phyloP scores from a whole-genome alignment of 73 alveolate genomes.

The Tetrahymena borealis region DNA sequence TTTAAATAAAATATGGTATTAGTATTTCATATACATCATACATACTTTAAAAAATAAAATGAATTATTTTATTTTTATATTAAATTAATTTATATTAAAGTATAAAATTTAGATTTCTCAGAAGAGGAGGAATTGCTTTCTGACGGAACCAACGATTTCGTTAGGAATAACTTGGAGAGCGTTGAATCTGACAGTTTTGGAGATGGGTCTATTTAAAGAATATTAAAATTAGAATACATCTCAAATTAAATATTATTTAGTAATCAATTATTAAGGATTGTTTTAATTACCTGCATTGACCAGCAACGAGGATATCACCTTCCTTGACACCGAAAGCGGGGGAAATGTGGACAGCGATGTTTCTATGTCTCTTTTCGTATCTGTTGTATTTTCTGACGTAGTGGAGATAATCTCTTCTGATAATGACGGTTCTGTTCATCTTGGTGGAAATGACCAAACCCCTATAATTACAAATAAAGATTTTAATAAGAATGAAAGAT shows the following conservation, averaged over 20 bases:
- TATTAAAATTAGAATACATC: background rate
- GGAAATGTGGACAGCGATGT: conserved; percentile 85
- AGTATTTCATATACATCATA: background rate
- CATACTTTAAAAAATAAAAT: background rate
- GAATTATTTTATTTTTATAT: background rate
- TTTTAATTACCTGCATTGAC: conserved; percentile 87
- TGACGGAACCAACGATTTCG: conserved; percentile 88
- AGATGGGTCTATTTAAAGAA: conserved; percentile 72
- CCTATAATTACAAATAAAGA: conserved; percentile 32
- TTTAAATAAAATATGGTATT: background rate
- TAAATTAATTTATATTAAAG: background rate
- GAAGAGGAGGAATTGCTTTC: conserved; percentile 88
- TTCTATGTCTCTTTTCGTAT: conserved; percentile 93
- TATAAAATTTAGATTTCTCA: conserved; percentile 12
- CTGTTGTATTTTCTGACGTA: conserved; percentile 91
- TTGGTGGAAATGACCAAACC: conserved; percentile 96
- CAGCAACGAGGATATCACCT: conserved; percentile 97
- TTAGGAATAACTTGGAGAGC: conserved; percentile 88
- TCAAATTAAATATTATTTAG: background rate
- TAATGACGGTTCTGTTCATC: conserved; percentile 96
- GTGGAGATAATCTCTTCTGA: conserved; percentile 98
- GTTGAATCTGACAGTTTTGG: conserved; percentile 98
- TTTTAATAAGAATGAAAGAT: too few relatives aligned
- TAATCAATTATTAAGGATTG: background rate
- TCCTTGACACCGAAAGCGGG: conserved; percentile 87